Evolutionary conservation across 345 rosid species (phyloP).

Genomic region (Rhodamnia rubescens): DNA sequence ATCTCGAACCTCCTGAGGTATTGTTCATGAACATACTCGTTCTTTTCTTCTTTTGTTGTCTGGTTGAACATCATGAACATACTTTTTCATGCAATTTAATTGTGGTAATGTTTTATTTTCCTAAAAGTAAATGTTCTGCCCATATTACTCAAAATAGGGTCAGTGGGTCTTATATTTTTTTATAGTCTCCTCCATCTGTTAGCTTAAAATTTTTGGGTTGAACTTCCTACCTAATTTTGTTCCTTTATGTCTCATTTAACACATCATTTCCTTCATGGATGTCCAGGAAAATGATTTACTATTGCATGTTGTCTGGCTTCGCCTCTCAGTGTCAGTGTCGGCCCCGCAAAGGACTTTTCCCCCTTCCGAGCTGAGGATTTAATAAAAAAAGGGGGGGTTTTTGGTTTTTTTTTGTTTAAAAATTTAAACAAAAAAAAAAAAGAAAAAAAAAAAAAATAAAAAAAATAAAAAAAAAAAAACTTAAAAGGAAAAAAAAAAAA

Average conservation of each 20-base stretch:
- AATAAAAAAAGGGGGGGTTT: too few relatives aligned
- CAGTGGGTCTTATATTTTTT: not conserved
- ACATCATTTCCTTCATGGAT: not conserved
- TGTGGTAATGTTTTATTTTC: not conserved
- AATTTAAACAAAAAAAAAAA: too few relatives aligned
- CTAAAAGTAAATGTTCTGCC: not conserved
- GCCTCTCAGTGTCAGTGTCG: too few relatives aligned
- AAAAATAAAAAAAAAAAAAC: too few relatives aligned
- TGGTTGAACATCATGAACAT: not conserved
- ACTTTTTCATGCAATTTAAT: not conserved
- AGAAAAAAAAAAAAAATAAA: too few relatives aligned
- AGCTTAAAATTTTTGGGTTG: not conserved
- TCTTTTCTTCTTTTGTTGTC: not conserved
- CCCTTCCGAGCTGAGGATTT: too few relatives aligned
- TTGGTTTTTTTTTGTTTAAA: too few relatives aligned
- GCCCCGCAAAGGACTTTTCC: too few relatives aligned
- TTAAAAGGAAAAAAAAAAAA: too few relatives aligned
- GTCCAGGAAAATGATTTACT: too few relatives aligned
- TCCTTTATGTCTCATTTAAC: not conserved
- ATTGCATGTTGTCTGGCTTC: too few relatives aligned
- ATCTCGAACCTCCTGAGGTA: conserved; percentile 84
- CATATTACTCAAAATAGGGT: not conserved
- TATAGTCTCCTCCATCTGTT: not conserved
- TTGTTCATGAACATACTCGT: not conserved
- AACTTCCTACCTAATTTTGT: not conserved